Percentiles rank a stretch among this genome's conserved stretches.
Conservation (phyloP, 2,329 filamentous ascomycete genomes). For the Epicoccum sorghinum region DNA sequence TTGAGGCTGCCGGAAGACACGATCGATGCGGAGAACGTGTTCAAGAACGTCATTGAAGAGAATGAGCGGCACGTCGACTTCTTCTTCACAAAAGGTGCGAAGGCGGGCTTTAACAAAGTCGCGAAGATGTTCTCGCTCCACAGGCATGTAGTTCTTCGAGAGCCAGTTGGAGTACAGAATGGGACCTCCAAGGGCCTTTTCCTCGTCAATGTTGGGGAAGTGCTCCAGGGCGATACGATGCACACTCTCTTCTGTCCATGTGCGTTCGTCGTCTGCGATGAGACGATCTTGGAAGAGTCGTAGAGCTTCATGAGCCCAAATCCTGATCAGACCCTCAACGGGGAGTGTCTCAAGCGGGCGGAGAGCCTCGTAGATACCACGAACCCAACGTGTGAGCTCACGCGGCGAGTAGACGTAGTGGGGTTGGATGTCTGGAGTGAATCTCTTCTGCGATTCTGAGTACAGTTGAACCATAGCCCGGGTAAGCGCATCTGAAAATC, state of each 20-base stretch:
- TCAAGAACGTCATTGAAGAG: constrained; percentile 99
- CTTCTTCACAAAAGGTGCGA: constrained; percentile 98
- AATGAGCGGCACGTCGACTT: constrained; percentile 96
- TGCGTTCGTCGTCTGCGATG: constrained; percentile 89
- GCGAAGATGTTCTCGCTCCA: constrained; percentile 90
- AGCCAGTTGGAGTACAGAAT: constrained; percentile 99
- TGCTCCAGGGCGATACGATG: constrained; percentile 84
- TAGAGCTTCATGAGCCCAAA: constrained; percentile 97
- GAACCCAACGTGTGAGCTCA: constrained; percentile 97
- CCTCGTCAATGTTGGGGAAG: constrained; percentile 94
- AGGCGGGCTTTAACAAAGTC: constrained; percentile 98
- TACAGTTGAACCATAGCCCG: constrained; percentile 98
- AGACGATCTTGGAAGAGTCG: constrained; percentile 97
- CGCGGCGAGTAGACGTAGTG: constrained; percentile 99
- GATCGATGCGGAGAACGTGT: constrained; percentile 96
- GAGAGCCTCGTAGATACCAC: constrained; percentile 96
- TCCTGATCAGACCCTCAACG: constrained; percentile 89
- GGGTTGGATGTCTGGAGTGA: constrained; percentile 95
- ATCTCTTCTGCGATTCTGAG: constrained; percentile 88
- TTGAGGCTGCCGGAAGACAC: constrained; percentile 97
- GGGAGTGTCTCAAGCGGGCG: constrained; percentile 86
- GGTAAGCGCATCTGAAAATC: constrained; percentile 91
- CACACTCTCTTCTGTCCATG: constrained; percentile 92
- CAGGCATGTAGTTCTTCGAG: constrained; percentile 96
- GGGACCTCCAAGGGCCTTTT: constrained; percentile 85